Evolutionary conservation across 495 filamentous ascomycete species (phyloP).

Genomic region (Penicillium cosmopolitanum): DNA sequence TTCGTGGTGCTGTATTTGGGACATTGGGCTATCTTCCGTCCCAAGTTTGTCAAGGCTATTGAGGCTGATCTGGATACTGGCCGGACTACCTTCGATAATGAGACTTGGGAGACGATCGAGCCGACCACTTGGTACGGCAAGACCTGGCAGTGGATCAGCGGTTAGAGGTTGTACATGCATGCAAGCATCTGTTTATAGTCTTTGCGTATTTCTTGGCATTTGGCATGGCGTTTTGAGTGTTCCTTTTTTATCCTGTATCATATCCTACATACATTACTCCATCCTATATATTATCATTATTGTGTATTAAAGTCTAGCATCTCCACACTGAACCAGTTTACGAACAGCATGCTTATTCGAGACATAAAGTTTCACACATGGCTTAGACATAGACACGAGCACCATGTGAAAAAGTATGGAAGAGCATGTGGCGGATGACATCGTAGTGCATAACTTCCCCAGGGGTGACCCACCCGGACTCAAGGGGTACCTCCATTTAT

Average conservation of each 20-base stretch:
- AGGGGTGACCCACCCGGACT: slow-evolving; percentile 6
- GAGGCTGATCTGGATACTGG: slow-evolving; percentile 57
- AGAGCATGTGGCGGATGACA: slow-evolving; percentile 23
- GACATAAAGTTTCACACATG: neutral
- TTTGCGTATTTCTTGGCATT: slow-evolving; percentile 9
- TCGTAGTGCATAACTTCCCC: slow-evolving; percentile 8
- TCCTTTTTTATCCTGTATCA: neutral
- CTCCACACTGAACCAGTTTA: no score
- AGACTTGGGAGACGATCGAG: slow-evolving; percentile 47
- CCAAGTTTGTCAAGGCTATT: slow-evolving; percentile 42
- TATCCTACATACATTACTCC: neutral
- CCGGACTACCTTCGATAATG: slow-evolving; percentile 41
- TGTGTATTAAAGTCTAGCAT: no score
- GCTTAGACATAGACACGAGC: neutral
- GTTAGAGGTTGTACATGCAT: slow-evolving; percentile 13
- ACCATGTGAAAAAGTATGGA: neutral
- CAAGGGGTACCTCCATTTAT: no score
- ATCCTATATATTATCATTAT: neutral
- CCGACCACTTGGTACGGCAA: slow-evolving; percentile 48
- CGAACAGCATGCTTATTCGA: neutral
- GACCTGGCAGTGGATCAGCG: slow-evolving; percentile 27
- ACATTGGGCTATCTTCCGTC: slow-evolving; percentile 57
- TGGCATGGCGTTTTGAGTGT: slow-evolving; percentile 13
- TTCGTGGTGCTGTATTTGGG: slow-evolving; percentile 61
- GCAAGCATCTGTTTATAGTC: slow-evolving; percentile 9